Conservation (phyloP, 805 yeast genomes). For the Teunomyces gatunensis region DNA sequence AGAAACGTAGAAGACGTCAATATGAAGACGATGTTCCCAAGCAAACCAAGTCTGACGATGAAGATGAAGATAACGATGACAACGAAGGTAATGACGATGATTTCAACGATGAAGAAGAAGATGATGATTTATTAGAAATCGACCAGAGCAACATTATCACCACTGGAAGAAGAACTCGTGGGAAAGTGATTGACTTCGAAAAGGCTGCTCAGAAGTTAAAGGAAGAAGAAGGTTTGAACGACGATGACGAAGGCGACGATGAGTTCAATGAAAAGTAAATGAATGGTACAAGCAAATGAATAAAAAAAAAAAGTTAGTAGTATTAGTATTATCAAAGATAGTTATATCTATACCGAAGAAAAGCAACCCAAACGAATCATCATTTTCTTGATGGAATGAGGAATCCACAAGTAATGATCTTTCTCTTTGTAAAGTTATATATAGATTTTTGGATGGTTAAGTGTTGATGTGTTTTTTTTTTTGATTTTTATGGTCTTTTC, state of each 20-base stretch:
- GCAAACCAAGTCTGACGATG: constrained; percentile 35
- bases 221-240: constrained; percentile 41
- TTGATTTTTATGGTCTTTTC: not conserved
- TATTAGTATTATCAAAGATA: not conserved
- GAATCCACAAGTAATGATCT: not conserved
- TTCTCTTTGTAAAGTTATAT: not conserved
- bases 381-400: not conserved
- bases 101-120: constrained; percentile 65
- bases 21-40: constrained; percentile 58
- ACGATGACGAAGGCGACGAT: constrained; percentile 30
- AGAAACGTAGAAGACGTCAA: constrained; percentile 58
- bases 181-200: constrained; percentile 79
- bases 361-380: not conserved
- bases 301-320: not conserved
- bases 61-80: constrained; percentile 45
- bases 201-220: constrained; percentile 75
- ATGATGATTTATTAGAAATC: constrained; percentile 76
- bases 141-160: constrained; percentile 80
- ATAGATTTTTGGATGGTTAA: not conserved
- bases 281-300: not conserved
- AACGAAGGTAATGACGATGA: constrained; percentile 49
- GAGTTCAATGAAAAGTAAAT: constrained; percentile 8
- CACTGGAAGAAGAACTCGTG: constrained; percentile 87
- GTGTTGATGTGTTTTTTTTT: too few species aligned
- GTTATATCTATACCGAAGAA: not conserved